A percentile compares a stretch with the other conserved stretches of the same genome.
These are phyloP conservation scores for Pichia kluyveri DNA, from an alignment of 805 yeast species.

Conservation along the genomic window DNA sequence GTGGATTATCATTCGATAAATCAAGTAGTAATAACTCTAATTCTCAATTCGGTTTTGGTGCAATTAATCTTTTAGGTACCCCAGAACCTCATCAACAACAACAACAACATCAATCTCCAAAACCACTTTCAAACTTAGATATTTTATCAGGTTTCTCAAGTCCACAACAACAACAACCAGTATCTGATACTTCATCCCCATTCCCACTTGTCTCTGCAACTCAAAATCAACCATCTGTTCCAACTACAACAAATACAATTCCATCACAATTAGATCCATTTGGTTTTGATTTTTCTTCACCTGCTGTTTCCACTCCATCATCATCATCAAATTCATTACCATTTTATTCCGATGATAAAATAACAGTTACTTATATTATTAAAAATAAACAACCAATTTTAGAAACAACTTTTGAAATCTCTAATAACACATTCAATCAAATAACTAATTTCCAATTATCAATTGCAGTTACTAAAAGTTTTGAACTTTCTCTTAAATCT, in stretches of 20 bases:
- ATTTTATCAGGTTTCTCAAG: conserved; percentile 11
- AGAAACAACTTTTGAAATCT: conserved; percentile 15
- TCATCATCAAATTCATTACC: background rate
- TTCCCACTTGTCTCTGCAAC: conserved; percentile 2
- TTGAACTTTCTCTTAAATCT: conserved; percentile 20
- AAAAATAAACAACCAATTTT: conserved; percentile 12
- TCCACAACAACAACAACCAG: conserved; percentile 3
- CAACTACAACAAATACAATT: conserved; percentile 1
- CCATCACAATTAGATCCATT: conserved; percentile 25
- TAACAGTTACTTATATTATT: conserved; percentile 21
- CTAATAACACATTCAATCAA: conserved; percentile 33
- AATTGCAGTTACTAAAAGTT: conserved; percentile 27
- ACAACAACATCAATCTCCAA: conserved; percentile 1
- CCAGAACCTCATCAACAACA: conserved; percentile 15
- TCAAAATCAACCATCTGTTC: background rate
- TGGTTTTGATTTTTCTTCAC: conserved; percentile 22
- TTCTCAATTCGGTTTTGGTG: conserved; percentile 18
- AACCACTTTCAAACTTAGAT: conserved; percentile 8
- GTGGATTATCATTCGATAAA: conserved; percentile 44
- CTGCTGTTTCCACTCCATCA: conserved; percentile 1
- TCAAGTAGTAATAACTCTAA: conserved; percentile 18
- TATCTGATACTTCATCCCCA: background rate
- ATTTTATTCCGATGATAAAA: conserved; percentile 13
- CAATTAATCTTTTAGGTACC: conserved; percentile 25
- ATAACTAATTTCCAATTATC: conserved; percentile 36